Evolutionary conservation across 2,329 filamentous ascomycete species (phyloP), one percentile per base, ranked within the genome.

Genomic region (Fusarium metavorans): DNA sequence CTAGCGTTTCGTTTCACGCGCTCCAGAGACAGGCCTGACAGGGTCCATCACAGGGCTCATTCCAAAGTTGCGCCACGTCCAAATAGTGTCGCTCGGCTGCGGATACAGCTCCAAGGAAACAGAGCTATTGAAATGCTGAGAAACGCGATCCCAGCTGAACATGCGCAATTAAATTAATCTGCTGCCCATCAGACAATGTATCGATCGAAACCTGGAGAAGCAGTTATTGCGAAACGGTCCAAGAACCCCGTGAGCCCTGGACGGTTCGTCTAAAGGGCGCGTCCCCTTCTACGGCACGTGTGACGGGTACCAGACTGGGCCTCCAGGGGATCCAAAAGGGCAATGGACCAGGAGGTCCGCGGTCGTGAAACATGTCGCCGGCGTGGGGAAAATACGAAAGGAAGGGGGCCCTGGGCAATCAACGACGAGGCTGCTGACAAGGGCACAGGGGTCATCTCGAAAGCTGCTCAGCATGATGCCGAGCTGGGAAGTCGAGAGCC

Each of bases 321-420:
- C 23, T n/a, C 25, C 34, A 37, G 23, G 34, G 54, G 34, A 58
- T 25, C 27, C 32, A 68, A 27, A 58, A 45, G 43, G 61, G 61
- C 60, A 58, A 62, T 67, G 64, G 67, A 70, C 70, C 71, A 70
- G 76, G 72, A 71, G 66, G 43, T 54, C 68, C 70, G 64, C 60
- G 70, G 41, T 71, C 63, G 75, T 78, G 77, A 78, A 78, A 78
- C 76, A 78, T 78, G 45, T 70, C 65, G 45, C 50, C 48, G 73
- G 76, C 75, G 70, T 78, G 76, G 76, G 76, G 76, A 78, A 78
- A 76, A 78, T 78, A 78, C 75, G 76, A 77, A 76, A 75, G 66
- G 68, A 77, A 71, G 66, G 74, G 66, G 62, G 25, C 48, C 61
- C 50, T 64, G 62, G 69, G 37, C 43, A 57, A 63, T 63, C 61